Conservation (phyloP, 2,329 filamentous ascomycete genomes). For the Aspergillus sp. region DNA sequence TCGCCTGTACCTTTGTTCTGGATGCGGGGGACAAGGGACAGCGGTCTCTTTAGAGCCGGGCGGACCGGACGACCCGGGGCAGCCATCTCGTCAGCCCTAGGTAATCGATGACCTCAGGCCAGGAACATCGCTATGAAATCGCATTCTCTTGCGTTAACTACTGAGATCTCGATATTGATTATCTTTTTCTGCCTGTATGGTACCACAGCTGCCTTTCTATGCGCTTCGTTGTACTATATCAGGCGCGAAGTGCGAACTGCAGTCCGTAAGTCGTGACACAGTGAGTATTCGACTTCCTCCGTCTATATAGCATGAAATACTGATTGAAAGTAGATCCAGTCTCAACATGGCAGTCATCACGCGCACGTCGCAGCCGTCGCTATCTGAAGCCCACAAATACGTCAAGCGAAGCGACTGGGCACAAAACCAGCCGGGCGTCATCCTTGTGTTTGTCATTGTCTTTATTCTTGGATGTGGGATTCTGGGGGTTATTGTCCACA, state of each 20-base stretch:
- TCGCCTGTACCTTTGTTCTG: not conserved
- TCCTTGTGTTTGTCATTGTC: not conserved
- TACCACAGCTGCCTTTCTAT: not conserved
- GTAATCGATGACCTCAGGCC: not conserved
- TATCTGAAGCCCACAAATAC: not conserved
- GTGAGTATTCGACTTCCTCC: not conserved
- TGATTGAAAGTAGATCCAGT: not conserved
- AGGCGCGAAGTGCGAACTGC: not conserved
- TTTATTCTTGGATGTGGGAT: not conserved
- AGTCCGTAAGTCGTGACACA: not conserved
- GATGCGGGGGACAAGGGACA: not conserved
- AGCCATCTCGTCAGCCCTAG: not conserved
- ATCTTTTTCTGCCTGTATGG: not conserved
- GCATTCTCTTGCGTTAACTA: too few species aligned
- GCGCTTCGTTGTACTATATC: not conserved
- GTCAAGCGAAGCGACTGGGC: not conserved
- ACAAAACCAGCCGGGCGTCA: not conserved
- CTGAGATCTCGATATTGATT: too few species aligned
- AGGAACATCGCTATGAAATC: too few species aligned
- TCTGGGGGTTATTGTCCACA: not conserved
- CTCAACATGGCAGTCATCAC: not conserved
- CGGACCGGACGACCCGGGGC: not conserved
- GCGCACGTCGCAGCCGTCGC: not conserved
- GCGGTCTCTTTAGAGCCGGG: not conserved
- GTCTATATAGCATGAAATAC: not conserved